These are phyloP conservation scores for Monosporascus ibericus DNA, from an alignment of 2,329 filamentous ascomycete genomes.

Conservation along the genomic window DNA sequence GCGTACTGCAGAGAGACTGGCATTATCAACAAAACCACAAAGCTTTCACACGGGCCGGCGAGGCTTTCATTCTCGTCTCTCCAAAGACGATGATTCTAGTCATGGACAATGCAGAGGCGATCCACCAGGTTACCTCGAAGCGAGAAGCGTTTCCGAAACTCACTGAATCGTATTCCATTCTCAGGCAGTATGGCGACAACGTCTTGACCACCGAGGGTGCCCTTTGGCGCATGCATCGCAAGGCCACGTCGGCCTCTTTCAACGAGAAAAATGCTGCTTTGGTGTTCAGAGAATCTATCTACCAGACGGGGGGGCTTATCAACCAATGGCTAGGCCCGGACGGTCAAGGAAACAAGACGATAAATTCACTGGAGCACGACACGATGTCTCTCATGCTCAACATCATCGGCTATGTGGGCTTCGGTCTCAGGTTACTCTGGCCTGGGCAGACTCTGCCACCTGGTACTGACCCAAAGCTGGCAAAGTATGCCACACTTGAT, in stretches of 20 bases:
- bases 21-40: constrained; percentile 48
- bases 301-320: constrained; percentile 59
- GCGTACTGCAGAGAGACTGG: constrained; percentile 52
- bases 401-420: constrained; percentile 62
- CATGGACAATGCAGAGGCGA: constrained; percentile 58
- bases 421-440: constrained; percentile 57
- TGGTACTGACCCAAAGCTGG: constrained; percentile 36
- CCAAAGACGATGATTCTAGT: constrained; percentile 47
- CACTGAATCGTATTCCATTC: constrained; percentile 48
- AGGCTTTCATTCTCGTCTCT: constrained; percentile 59
- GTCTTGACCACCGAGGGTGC: constrained; percentile 64
- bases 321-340: constrained; percentile 46
- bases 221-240: constrained; percentile 67
- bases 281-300: constrained; percentile 56
- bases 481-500: constrained; percentile 40
- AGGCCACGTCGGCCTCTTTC: constrained; percentile 65
- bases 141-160: constrained; percentile 69
- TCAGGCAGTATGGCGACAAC: constrained; percentile 66
- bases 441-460: constrained; percentile 51
- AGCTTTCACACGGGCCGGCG: constrained; percentile 53
- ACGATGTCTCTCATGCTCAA: constrained; percentile 57
- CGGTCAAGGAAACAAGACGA: constrained; percentile 36
- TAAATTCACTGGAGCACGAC: constrained; percentile 54
- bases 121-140: constrained; percentile 58
- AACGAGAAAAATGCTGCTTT: constrained; percentile 69